phyloP scores from a whole-genome alignment of 345 rosid species.

The Pugionium dolabratum region DNA sequence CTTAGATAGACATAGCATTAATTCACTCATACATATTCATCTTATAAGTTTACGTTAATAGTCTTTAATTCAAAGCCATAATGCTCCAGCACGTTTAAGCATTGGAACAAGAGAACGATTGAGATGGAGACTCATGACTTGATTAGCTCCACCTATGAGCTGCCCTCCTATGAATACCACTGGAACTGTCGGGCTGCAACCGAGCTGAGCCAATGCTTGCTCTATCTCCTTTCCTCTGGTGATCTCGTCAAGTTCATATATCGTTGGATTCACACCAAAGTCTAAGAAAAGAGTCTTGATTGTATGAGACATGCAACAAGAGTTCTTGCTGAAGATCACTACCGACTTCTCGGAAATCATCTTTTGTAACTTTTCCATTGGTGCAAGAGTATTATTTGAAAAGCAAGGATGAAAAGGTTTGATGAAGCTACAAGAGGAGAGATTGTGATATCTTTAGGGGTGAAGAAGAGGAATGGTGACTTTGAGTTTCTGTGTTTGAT shows the following conservation, averaged over 20 bases:
- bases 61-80: conserved; percentile 55
- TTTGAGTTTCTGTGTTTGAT: conserved; percentile 21
- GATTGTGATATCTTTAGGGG: conserved; percentile 4
- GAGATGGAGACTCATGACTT: conserved; percentile 80
- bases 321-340: conserved; percentile 77
- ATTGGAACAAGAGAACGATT: conserved; percentile 60
- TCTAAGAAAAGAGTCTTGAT: conserved; percentile 63
- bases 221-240: conserved; percentile 62
- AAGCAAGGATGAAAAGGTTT: neutral
- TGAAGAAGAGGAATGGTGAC: conserved; percentile 13
- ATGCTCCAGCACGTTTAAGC: conserved; percentile 68
- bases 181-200: conserved; percentile 62
- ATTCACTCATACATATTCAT: conserved; percentile 8
- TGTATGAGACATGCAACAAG: conserved; percentile 73
- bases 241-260: conserved; percentile 70
- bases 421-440: neutral
- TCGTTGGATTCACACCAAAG: conserved; percentile 64
- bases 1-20: conserved; percentile 23
- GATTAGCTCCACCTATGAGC: conserved; percentile 74
- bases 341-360: conserved; percentile 68
- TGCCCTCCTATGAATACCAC: conserved; percentile 75
- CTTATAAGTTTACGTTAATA: neutral
- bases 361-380: conserved; percentile 58
- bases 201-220: conserved; percentile 63
- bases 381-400: neutral